Evolutionary conservation across 805 yeast genomes (phyloP), one percentile per base, ranked within the genome.

Genomic region (Myxozyma neglecta): DNA sequence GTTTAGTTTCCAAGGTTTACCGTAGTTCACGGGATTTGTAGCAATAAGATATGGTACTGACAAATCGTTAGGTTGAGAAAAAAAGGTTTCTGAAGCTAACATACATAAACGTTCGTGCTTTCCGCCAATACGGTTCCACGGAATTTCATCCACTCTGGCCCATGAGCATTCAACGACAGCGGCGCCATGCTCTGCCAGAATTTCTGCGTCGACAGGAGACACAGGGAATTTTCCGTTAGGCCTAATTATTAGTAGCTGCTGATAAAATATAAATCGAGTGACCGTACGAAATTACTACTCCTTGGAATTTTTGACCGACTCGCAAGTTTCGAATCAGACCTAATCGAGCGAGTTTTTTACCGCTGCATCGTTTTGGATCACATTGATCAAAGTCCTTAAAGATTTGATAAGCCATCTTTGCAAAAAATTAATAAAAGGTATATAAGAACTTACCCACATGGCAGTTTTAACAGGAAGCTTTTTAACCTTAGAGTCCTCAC

Each of bases 151-250:
- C n/a, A 94, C 74, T 58, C 98, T 79, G 0, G 99, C 99, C 99
- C 99, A 94, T 1, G 97, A 90, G 75, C 98, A 93, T 73, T 94
- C 99, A 1, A 94, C 98, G 8, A 94, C 99, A 0, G 99, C 97
- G n/a, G 91, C 94, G 42, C 99, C 99, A 45, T 79, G 72, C 35
- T 79, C 79, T 69, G 88, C 96, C 0, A 91, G 96, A 11, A 90
- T 80, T 51, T 83, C 88, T 45, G 75, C 71, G 73, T 94, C 99
- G 67, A 88, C 80, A 0, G 98, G 98, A 73, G 96, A 90, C 0
- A 94, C 97, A 0, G 90, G 92, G 6, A 84, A 81, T 70, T 86
- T 87, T 13, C 97, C 99, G 71, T 90, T 91, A 0, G 99, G 98
- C 14, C 65, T 65, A 42, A 14, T 16, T 24, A 36, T 29, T 32